Percentiles rank a stretch among this genome's conserved stretches.
Evolutionary conservation across 2,329 filamentous ascomycete species (phyloP).

Genomic region (Ceratocystis papillata): DNA sequence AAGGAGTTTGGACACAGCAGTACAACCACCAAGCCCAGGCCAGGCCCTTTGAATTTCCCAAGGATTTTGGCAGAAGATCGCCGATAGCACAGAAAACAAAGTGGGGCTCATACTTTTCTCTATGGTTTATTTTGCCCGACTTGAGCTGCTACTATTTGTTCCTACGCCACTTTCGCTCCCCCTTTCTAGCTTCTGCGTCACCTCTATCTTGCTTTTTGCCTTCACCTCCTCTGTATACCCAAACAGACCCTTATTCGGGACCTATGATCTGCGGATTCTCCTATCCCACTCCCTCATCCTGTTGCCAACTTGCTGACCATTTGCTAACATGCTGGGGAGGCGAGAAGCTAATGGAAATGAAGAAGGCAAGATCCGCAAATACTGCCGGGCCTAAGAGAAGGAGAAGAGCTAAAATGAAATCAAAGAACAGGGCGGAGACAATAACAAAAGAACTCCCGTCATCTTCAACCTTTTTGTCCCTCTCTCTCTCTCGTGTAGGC

Average conservation of each 20-base stretch:
- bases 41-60: neutral
- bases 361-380: neutral
- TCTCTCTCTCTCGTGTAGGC: neutral
- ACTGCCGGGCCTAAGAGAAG: neutral
- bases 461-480: neutral
- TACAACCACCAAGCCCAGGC: too few species aligned
- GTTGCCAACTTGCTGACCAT: constrained; percentile 5
- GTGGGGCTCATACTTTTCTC: neutral
- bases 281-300: neutral
- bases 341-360: neutral
- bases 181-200: neutral
- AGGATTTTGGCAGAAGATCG: constrained; percentile 8
- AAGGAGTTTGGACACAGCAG: neutral
- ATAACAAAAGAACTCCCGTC: neutral
- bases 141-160: neutral
- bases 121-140: neutral
- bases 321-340: neutral
- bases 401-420: neutral
- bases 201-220: neutral
- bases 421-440: neutral
- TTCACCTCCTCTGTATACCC: neutral
- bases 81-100: neutral
- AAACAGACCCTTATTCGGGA: neutral
- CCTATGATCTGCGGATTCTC: neutral
- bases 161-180: neutral